Base-by-base conservation (phyloP, 768 basidiomycete species). In the Termitomyces titanicus region DNA sequence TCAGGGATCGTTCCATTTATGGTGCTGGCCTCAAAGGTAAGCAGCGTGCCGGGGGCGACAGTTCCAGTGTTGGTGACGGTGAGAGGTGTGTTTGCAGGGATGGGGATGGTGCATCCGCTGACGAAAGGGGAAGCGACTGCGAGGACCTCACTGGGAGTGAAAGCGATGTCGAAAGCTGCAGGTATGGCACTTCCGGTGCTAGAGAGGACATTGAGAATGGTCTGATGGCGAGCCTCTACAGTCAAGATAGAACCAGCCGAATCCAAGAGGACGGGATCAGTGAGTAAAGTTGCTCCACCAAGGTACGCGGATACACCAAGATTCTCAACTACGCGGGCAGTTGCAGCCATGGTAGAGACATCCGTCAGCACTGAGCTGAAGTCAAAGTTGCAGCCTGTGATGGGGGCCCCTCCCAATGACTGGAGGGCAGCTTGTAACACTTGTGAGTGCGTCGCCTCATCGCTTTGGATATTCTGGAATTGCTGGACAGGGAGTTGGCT, bases 141-240 rank as follows among this genome's bases (percentile, higher is more conserved):
- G 42, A 92, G 78, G 25, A 91, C 82, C 66, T 92, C 86, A 35
- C 70, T 70, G 11, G 90, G 88, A 12, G 72, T 73, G n/a, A 94
- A 72, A 7, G 84, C 74, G 24, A 92, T 72, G 66, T 94, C 92
- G 65, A 92, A 93, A 1, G 87, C 75, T 42, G 78, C 68, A 5
- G 90, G 85, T 53, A 89, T 82, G 17, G 84, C 75, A 3, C 76
- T 77, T 15, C 81, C 84, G 56, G 69, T 71, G 15, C 79, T 77
- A 42, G 79, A 79, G 51, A 94, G 62, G 57, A 91, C 63, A 73
- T 93, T 92, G 49, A 92, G 78, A 40, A 93, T 69, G 1, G 86
- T 85, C 66, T 88, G 84, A 63, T 94, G 92, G 45, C 92, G 85
- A n/a, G 89, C 86, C 65, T 94, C 92, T 45, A 90, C 77, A 27